Base-by-base conservation (phyloP, 352 stramenopile species). In the Pythium sukuiense region DNA sequence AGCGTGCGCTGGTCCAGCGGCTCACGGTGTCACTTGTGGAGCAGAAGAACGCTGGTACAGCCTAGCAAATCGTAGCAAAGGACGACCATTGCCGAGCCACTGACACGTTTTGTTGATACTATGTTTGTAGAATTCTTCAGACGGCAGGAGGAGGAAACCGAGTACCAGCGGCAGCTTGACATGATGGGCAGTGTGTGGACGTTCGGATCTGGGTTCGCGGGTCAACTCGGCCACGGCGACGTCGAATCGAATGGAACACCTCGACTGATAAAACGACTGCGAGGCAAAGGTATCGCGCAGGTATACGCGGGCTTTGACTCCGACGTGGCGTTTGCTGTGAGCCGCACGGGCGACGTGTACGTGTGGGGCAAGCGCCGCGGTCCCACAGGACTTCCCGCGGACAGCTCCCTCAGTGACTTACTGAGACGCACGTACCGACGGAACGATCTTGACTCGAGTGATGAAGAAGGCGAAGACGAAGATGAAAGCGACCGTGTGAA, bases 241-340 rank as follows among this genome's bases (percentile, higher is more conserved):
- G 57, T 91, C 9, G 76, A 90, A 43, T 89, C 83, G 14, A 85
- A 59, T 14, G 73, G 58, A 1, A 83, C 65, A 1, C 80, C 87
- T 29, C 72, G 63, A 6, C 73, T 93, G n/a, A 89, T 95, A 53
- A 91, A 90, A 53, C 79, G 70, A 16, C 73, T 92, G 9, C 73
- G 87, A 27, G 87, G 83, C 24, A 76, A 79, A 56, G 79, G 79
- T 26, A 79, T 95, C 43, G 76, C 76, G 1, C 83, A 92, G 41
- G 87, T 95, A 3, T 93, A 88, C 60, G 87, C 87, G 37, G 87
- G 87, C 3, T 95, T 93, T 63, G 87, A 95, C 63, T 95, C 87
- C 27, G 83, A 93, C 24, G 77, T 93, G 5, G 76, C 79, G 13
- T 95, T 93, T 52, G 87, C 83, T 16, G 72, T 93, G 2, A 88